These are phyloP conservation scores for Cylindrodendrum hubeiense DNA, from an alignment of 2,329 filamentous ascomycete species.

Conservation along the genomic window DNA sequence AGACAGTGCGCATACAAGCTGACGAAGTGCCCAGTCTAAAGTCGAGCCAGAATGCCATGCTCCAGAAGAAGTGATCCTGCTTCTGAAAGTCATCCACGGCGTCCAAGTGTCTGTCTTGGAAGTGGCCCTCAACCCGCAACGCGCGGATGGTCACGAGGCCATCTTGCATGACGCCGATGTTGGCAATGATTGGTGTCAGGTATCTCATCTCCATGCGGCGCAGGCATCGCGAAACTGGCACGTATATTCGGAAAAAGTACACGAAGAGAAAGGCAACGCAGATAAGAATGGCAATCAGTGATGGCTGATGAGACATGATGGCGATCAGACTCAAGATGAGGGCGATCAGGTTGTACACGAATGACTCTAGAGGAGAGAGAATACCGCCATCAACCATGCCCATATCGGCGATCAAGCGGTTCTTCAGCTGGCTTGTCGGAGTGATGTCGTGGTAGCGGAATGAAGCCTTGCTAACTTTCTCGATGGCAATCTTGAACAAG, in stretches of 20 bases:
- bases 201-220: conserved; percentile 91
- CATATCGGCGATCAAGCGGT: conserved; percentile 90
- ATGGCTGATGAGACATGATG: conserved; percentile 82
- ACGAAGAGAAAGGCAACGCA: conserved; percentile 77
- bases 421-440: conserved; percentile 91
- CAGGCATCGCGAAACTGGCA: conserved; percentile 86
- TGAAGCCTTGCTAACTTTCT: conserved; percentile 80
- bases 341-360: conserved; percentile 77
- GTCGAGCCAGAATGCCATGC: conserved; percentile 85
- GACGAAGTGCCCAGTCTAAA: conserved; percentile 76
- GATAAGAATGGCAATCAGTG: conserved; percentile 80
- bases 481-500: conserved; percentile 80
- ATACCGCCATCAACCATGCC: conserved; percentile 91
- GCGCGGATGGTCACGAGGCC: conserved; percentile 89
- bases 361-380: conserved; percentile 77
- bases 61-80: conserved; percentile 97
- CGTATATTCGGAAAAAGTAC: conserved; percentile 79
- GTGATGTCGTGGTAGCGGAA: conserved; percentile 95
- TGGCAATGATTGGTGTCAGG: conserved; percentile 88
- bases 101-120: conserved; percentile 82
- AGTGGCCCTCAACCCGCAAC: conserved; percentile 81
- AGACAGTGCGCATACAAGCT: conserved; percentile 77
- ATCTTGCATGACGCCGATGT: conserved; percentile 89
- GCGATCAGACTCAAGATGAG: conserved; percentile 81
- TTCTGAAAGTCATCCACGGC: conserved; percentile 92